phyloP scores from a whole-genome alignment of 129 eudicot species.

The Helianthus annuus region HanXRQr2.0-SUNRISE NC_035435.2:167188724-167189223 shows the following conservation, averaged over 20 bases:
- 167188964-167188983: background rate
- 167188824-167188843: background rate
- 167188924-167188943: background rate
- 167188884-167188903: background rate
- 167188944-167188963: background rate
- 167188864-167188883: background rate
- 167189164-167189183: background rate
- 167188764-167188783: slow-evolving; percentile 49
- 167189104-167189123: background rate
- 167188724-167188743: slow-evolving; percentile 32
- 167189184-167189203: background rate
- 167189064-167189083: background rate
- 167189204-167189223: background rate
- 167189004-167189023: background rate
- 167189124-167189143: background rate
- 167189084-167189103: background rate
- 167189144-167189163: background rate
- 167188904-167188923: background rate
- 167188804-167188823: background rate
- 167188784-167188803: slow-evolving; percentile 40
- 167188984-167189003: background rate
- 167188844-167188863: background rate
- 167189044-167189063: background rate
- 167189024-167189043: background rate
- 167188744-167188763: slow-evolving; percentile 37